Conservation (phyloP, 345 rosid genomes). For the Gossypium turneri region DNA sequence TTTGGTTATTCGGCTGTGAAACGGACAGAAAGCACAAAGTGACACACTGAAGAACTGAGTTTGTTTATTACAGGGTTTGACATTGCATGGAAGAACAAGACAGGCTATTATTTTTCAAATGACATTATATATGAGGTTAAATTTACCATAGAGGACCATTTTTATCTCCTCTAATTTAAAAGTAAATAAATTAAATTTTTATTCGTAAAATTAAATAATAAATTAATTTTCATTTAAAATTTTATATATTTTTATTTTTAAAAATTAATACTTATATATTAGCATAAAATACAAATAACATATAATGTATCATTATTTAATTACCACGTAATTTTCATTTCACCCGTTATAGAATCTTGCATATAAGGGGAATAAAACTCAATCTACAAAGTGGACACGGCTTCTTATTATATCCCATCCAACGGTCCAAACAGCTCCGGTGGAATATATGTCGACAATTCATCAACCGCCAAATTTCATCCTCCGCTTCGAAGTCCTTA, state of each 20-base stretch:
- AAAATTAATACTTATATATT: too few relatives aligned
- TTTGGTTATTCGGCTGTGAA: conserved; percentile 17
- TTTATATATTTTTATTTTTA: too few relatives aligned
- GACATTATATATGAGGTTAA: not conserved
- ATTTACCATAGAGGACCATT: too few relatives aligned
- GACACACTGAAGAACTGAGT: conserved; percentile 30
- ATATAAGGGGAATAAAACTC: conserved; percentile 18
- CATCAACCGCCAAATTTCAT: conserved; percentile 54
- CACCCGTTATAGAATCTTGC: too few relatives aligned
- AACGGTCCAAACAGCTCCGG: conserved; percentile 60
- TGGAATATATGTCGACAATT: conserved; percentile 70
- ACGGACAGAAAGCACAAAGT: conserved; percentile 20
- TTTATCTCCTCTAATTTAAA: too few relatives aligned
- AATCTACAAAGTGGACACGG: conserved; percentile 69
- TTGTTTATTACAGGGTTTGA: conserved; percentile 25
- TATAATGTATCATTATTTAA: too few relatives aligned
- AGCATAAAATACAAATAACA: too few relatives aligned
- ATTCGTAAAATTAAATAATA: too few relatives aligned
- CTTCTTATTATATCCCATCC: conserved; percentile 65
- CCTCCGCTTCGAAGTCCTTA: conserved; percentile 17
- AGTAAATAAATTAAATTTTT: too few relatives aligned
- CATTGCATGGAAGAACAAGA: conserved; percentile 28
- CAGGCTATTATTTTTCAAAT: conserved; percentile 2
- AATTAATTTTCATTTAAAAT: too few relatives aligned
- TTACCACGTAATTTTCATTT: too few relatives aligned